These are phyloP conservation scores for Saitozyma podzolica DNA, from an alignment of 768 basidiomycete species.

Conservation along the genomic window DNA sequence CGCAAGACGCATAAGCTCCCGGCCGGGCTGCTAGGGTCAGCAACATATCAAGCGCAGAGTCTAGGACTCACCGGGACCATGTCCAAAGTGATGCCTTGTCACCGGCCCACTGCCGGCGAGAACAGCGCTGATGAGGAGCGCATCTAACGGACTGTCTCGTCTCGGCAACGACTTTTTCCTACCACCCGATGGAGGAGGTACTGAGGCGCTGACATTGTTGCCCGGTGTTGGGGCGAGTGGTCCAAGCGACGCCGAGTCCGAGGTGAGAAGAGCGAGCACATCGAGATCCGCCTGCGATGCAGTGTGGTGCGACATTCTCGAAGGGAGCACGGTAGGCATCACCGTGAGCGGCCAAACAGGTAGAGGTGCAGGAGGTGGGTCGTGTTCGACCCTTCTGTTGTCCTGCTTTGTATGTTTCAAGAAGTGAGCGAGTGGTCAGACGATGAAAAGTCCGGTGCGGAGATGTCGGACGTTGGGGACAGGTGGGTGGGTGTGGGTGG, in stretches of 20 bases:
- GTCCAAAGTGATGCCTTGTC: constrained; percentile 49
- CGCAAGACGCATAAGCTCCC: constrained; percentile 48
- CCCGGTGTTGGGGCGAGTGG: constrained; percentile 18
- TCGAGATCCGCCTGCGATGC: constrained; percentile 59
- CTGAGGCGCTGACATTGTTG: background rate
- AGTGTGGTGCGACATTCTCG: constrained; percentile 14
- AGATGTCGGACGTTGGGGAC: too few species aligned
- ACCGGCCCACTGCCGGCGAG: constrained; percentile 47
- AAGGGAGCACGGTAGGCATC: constrained; percentile 21
- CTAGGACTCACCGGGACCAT: constrained; percentile 36
- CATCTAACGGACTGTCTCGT: constrained; percentile 46
- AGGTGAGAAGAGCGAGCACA: constrained; percentile 68
- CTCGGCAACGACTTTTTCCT: constrained; percentile 27
- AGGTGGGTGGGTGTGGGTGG: too few species aligned
- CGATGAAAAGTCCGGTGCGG: too few species aligned
- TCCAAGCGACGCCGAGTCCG: constrained; percentile 54
- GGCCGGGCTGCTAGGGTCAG: constrained; percentile 28
- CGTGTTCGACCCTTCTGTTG: too few species aligned
- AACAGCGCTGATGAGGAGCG: constrained; percentile 47
- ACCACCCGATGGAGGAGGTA: too few species aligned
- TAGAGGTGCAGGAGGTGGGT: too few species aligned
- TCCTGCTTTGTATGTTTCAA: too few species aligned
- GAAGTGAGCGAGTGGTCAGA: too few species aligned
- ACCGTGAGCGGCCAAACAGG: background rate
- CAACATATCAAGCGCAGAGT: background rate